A percentile compares a stretch with the other conserved stretches of the same genome.
These are phyloP conservation scores for Seiridium unicorne DNA, from an alignment of 2,329 filamentous ascomycete species.

Conservation along the genomic window DNA sequence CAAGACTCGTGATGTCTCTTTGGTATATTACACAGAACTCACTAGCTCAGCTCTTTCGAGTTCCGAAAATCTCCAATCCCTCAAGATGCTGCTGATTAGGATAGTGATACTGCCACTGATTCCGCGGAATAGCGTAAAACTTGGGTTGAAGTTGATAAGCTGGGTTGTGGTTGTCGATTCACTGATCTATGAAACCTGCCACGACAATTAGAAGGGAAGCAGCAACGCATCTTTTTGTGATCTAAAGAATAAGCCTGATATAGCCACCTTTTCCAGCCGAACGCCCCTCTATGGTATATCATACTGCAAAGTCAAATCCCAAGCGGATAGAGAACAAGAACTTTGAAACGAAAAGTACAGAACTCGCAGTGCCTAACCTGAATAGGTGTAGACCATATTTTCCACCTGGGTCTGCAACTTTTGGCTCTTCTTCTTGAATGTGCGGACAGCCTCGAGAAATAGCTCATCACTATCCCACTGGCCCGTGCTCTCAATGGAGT, in stretches of 20 bases:
- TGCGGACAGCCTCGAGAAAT: conserved; percentile 84
- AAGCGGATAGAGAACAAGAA: neutral
- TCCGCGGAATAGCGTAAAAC: too few species aligned
- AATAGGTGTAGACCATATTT: conserved; percentile 51
- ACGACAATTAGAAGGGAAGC: too few species aligned
- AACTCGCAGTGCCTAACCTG: neutral
- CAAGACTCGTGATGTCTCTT: too few species aligned
- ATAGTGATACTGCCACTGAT: too few species aligned
- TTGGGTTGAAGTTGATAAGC: too few species aligned
- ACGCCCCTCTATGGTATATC: conserved; percentile 8
- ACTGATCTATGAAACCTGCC: too few species aligned
- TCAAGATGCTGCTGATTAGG: too few species aligned
- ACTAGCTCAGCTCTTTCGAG: too few species aligned
- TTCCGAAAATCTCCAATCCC: too few species aligned
- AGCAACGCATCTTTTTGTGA: too few species aligned
- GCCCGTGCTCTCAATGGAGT: conserved; percentile 89
- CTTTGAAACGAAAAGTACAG: neutral
- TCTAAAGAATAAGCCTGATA: neutral
- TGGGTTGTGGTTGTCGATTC: too few species aligned
- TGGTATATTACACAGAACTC: too few species aligned
- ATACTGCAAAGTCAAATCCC: neutral
- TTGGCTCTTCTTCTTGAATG: conserved; percentile 82
- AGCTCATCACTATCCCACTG: conserved; percentile 93
- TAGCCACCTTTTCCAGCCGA: neutral
- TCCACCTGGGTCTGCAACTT: conserved; percentile 69